phyloP scores from a whole-genome alignment of 148 eudicot genomes.

The Rhododendron simsii region DNA sequence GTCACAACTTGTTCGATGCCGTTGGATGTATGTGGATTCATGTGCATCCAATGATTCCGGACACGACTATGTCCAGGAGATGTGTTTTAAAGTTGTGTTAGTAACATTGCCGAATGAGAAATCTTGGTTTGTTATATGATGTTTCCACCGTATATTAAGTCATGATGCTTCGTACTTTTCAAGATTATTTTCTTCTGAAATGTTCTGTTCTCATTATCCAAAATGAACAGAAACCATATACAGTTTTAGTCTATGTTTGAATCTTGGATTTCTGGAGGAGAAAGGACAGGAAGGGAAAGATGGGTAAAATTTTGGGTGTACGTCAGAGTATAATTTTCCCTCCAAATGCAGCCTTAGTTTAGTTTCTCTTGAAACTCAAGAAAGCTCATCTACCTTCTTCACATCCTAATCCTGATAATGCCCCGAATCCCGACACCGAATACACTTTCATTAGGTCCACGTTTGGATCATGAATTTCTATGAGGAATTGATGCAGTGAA shows the following conservation, averaged over 20 bases:
- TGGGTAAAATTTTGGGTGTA: background rate
- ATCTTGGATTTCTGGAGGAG: background rate
- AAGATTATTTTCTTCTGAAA: background rate
- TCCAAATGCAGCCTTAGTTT: background rate
- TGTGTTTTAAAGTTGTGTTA: background rate
- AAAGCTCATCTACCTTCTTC: background rate
- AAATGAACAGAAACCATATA: background rate
- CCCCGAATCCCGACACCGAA: background rate
- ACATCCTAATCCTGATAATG: background rate
- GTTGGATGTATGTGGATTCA: background rate
- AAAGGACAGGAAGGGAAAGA: background rate
- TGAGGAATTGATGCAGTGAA: background rate
- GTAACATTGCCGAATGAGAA: background rate
- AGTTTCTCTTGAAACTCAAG: background rate
- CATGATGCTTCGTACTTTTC: background rate
- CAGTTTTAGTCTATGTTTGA: background rate
- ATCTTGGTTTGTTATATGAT: background rate
- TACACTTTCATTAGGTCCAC: background rate
- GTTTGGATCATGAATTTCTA: background rate
- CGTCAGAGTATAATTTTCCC: background rate
- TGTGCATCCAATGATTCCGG: background rate
- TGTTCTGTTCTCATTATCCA: background rate
- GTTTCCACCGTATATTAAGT: background rate
- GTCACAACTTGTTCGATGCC: background rate
- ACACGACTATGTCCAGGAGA: no score